Conservation (phyloP, 257 asterid species). For the Solanum tarijense region DNA sequence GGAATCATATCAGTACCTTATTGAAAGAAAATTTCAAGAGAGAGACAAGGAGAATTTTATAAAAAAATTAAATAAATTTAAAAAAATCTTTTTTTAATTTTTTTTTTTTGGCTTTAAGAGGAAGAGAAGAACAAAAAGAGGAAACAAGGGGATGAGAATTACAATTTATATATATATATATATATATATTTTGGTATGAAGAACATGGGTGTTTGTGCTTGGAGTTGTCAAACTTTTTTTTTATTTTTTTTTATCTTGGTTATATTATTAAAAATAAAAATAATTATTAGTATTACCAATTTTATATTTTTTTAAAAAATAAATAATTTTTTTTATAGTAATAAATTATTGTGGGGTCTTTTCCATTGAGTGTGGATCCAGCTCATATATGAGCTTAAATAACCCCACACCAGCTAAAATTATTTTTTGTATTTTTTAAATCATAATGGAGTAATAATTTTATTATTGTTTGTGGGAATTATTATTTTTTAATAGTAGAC, state of each 20-base stretch:
- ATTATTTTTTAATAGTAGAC: not conserved
- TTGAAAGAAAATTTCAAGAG: not conserved
- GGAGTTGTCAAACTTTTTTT: not conserved
- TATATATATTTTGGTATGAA: not conserved
- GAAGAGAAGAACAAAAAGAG: not conserved
- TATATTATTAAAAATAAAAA: not conserved
- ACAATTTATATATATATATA: not conserved
- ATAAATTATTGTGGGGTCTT: slow-evolving; percentile 1
- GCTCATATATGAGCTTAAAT: slow-evolving; percentile 10
- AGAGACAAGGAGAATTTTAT: not conserved
- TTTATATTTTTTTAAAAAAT: not conserved
- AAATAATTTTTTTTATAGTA: not conserved
- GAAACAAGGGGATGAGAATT: not conserved
- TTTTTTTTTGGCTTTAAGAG: not conserved
- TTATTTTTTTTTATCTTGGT: not conserved
- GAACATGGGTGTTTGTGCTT: not conserved
- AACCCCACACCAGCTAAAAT: slow-evolving; percentile 15
- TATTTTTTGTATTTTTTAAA: not conserved
- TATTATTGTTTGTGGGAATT: not conserved
- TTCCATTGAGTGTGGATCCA: slow-evolving; percentile 11
- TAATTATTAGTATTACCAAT: not conserved
- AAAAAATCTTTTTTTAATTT: not conserved
- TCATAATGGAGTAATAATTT: not conserved
- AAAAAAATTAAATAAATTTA: not conserved
- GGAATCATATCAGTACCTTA: not conserved